These are phyloP conservation scores for Boletus sp. DNA, from an alignment of 1,284 basidiomycete genomes.

Conservation along the genomic window DNA sequence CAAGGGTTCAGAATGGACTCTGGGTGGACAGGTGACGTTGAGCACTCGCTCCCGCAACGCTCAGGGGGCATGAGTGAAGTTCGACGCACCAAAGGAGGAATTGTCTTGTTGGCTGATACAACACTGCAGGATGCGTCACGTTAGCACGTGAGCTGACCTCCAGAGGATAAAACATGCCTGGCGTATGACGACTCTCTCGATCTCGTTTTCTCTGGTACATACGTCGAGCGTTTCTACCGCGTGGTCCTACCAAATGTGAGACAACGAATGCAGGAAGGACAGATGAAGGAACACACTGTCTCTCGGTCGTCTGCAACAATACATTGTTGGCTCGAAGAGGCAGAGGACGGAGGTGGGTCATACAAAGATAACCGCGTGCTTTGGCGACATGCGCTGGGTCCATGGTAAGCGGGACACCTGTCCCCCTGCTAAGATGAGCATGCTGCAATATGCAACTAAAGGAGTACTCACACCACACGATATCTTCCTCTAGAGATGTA, in stretches of 20 bases:
- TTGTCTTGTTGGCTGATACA: constrained; percentile 68
- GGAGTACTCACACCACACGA: constrained; percentile 87
- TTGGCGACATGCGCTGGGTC: constrained; percentile 72
- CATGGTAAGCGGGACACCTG: constrained; percentile 81
- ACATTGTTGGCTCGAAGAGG: not conserved
- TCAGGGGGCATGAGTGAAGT: too few species aligned
- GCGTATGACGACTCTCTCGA: constrained; percentile 47
- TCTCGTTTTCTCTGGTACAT: constrained; percentile 48
- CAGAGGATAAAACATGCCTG: constrained; percentile 39
- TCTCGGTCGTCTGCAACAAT: constrained; percentile 72
- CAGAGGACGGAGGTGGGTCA: constrained; percentile 1
- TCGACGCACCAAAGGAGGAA: constrained; percentile 56
- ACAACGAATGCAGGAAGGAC: not conserved
- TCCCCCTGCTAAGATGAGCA: too few species aligned
- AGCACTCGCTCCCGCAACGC: not conserved
- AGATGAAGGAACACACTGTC: constrained; percentile 53
- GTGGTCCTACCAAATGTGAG: constrained; percentile 48
- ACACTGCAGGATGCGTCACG: constrained; percentile 38
- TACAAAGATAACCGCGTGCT: constrained; percentile 79
- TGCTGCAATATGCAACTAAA: too few species aligned
- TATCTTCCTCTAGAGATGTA: constrained; percentile 71
- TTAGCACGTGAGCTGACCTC: not conserved
- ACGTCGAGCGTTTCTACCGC: constrained; percentile 53
- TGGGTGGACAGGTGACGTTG: not conserved
- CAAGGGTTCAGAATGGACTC: constrained; percentile 79